A percentile compares a stretch with the other conserved stretches of the same genome.
phyloP scores from a whole-genome alignment of 805 yeast genomes.

The Starmera caribaea region DNA sequence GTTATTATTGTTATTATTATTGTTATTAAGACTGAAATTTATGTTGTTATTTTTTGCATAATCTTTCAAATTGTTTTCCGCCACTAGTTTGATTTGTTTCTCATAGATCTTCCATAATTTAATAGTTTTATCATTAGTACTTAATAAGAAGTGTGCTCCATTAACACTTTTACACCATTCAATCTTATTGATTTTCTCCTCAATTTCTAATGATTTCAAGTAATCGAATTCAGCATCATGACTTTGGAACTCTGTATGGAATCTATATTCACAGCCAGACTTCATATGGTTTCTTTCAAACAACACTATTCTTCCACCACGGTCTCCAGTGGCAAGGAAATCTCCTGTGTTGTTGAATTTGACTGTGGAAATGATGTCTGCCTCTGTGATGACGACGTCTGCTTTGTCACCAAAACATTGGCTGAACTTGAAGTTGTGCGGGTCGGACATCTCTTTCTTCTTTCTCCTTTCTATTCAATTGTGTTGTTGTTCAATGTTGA shows the following conservation, averaged over 20 bases:
- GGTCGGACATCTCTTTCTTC: conserved; percentile 7
- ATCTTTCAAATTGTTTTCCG: conserved; percentile 76
- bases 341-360: conserved; percentile 95
- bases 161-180: conserved; percentile 90
- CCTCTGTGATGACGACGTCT: conserved; percentile 93
- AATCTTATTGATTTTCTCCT: conserved; percentile 95
- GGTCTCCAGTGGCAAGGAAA: conserved; percentile 94
- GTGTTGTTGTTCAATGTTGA: too few relatives aligned
- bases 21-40: not conserved
- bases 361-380: conserved; percentile 94
- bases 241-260: conserved; percentile 93
- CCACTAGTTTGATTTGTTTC: conserved; percentile 82
- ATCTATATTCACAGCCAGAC: conserved; percentile 83
- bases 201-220: conserved; percentile 90
- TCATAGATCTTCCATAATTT: conserved; percentile 95
- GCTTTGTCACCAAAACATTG: conserved; percentile 99
- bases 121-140: conserved; percentile 97
- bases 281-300: conserved; percentile 82
- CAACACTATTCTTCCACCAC: conserved; percentile 95
- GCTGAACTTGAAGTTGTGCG: conserved; percentile 57
- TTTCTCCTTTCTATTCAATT: too few relatives aligned
- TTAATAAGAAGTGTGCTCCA: conserved; percentile 80
- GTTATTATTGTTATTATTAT: conserved; percentile 3
- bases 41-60: conserved; percentile 6
- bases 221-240: conserved; percentile 99